These are phyloP conservation scores for Auricularia cornea DNA, from an alignment of 768 basidiomycete genomes.

Conservation along the genomic window DNA sequence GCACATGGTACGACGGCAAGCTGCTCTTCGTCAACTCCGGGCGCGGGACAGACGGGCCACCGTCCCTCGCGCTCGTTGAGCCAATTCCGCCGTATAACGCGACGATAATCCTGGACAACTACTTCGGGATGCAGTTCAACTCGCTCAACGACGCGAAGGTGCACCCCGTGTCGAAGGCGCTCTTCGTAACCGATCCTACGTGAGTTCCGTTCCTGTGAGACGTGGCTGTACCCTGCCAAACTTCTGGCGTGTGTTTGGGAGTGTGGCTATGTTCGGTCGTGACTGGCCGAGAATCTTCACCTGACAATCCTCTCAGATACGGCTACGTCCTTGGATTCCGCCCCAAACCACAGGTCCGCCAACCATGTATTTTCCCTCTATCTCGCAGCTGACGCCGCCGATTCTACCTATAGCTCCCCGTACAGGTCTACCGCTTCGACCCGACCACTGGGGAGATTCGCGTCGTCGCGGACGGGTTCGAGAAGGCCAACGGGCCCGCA, in stretches of 20 bases:
- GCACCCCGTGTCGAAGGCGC: slow-evolving; percentile 51
- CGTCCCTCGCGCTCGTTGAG: slow-evolving; percentile 57
- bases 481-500: slow-evolving; percentile 65
- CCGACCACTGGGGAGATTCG: slow-evolving; percentile 54
- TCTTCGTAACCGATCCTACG: slow-evolving; percentile 71
- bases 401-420: slow-evolving; percentile 37
- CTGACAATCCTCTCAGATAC: slow-evolving; percentile 38
- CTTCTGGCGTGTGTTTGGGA: neutral
- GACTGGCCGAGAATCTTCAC: too few species aligned
- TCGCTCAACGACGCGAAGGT: slow-evolving; percentile 74
- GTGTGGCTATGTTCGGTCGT: too few species aligned
- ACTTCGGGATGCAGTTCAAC: slow-evolving; percentile 72
- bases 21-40: slow-evolving; percentile 60
- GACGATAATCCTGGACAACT: slow-evolving; percentile 69
- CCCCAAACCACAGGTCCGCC: slow-evolving; percentile 34
- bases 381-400: too few species aligned
- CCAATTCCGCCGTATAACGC: slow-evolving; percentile 55
- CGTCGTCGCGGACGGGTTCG: slow-evolving; percentile 71
- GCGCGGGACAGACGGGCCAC: slow-evolving; percentile 46
- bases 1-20: slow-evolving; percentile 50
- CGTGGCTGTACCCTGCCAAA: neutral
- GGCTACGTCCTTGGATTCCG: slow-evolving; percentile 62
- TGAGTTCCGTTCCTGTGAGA: slow-evolving; percentile 26
- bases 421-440: slow-evolving; percentile 73
- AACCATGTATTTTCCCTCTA: neutral